Evolutionary conservation across 1,284 basidiomycete species (phyloP), one percentile per base, ranked within the genome.

Genomic region (Rhizoctonia solani): DNA sequence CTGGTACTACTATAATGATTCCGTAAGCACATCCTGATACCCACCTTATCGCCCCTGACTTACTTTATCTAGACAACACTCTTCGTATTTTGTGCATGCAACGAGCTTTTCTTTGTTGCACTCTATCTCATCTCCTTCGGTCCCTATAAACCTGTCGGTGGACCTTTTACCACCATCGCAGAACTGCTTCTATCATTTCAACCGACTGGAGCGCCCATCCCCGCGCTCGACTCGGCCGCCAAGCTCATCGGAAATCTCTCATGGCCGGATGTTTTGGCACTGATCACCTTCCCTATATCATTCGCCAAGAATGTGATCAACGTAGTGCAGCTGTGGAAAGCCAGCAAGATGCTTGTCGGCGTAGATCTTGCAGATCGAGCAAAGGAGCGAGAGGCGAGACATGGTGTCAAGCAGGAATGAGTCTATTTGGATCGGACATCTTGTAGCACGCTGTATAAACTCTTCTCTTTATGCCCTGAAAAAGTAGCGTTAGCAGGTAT

Each of bases 261-360:
- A n/a, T 96, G 90, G 86, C 88, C 95, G 0, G 86, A 92, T 76
- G 73, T 90, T 8, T 77, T 95, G 69, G 94, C 90, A 0, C 72
- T 80, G 19, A 21, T 87, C 54, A 89, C 85, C 41, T 82, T 85
- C 73, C 91, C 89, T 1, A 80, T 98, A 66, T 96, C 88, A 74
- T 75, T 87, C 9, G 78, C 83, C 70, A 99, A 99, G 82, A 98
- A 99, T 77, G 75, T 96, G 69, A 93, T 99, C 81, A 98, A 98
- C 77, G 79, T 91, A 49, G 95, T 99, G 5, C 97, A 99, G 77
- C 88, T 98, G 72, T 98, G 95, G 95, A 99, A 99, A 77, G 96
- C 96, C 27, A 92, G 92, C 72, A 98, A 98, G 81, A 91, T 96
- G 72, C 83, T 95, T 14, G 93, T 95, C 23, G 93, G 93, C 3